These are phyloP conservation scores for Tricholomella constricta DNA, from an alignment of 768 basidiomycete genomes.

Conservation along the genomic window DNA sequence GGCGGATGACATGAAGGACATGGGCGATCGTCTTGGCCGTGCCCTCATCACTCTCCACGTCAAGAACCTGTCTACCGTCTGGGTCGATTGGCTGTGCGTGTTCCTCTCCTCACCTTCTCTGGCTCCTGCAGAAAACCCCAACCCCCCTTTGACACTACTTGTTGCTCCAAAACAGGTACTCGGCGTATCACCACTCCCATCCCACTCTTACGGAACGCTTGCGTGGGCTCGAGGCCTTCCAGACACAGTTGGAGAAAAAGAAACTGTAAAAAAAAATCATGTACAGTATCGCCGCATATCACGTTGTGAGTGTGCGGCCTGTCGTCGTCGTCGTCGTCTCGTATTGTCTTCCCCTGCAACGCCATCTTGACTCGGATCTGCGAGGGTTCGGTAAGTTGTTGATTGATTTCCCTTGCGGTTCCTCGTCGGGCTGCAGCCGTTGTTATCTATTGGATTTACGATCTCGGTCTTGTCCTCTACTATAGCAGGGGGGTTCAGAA, in stretches of 20 bases:
- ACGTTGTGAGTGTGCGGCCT: not conserved
- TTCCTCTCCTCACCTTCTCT: no score
- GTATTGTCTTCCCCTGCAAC: not conserved
- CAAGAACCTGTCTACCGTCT: conserved; percentile 90
- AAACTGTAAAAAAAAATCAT: conserved; percentile 21
- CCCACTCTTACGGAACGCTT: conserved; percentile 92
- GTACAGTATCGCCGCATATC: conserved; percentile 5
- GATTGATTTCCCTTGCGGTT: no score
- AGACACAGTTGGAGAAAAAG: conserved; percentile 48
- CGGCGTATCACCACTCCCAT: conserved; percentile 95
- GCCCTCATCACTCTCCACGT: conserved; percentile 87
- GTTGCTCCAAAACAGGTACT: conserved; percentile 57
- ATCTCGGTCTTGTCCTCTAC: no score
- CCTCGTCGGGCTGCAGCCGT: no score
- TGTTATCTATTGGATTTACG: no score
- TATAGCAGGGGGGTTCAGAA: no score
- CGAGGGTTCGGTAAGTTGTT: no score
- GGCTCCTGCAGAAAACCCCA: no score
- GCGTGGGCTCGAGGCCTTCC: conserved; percentile 74
- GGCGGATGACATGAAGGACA: conserved; percentile 68
- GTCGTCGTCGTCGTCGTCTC: not conserved
- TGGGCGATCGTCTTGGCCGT: conserved; percentile 82
- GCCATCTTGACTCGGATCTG: no score
- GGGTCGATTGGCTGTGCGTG: conserved; percentile 89
- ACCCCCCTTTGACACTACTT: not conserved